Base-by-base conservation (phyloP, 257 asterid species). In the Paraleonurus japonicus region DNA sequence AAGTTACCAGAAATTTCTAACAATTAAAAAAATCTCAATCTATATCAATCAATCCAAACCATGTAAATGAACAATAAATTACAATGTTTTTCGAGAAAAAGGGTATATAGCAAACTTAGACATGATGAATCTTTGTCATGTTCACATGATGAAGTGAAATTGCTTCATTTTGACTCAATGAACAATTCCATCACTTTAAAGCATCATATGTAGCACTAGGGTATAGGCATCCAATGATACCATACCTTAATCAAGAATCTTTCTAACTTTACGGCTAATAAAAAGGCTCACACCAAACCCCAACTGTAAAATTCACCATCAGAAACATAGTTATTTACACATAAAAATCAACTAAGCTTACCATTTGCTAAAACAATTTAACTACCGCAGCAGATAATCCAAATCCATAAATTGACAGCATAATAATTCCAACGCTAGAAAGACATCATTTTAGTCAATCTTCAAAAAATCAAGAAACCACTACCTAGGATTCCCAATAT, bases 401-500 rank as follows among this genome's bases (percentile, higher is more conserved):
- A 48, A 48, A 45, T 45, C 19, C 26, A 50, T 50, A 50, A 8
- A 50, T 17, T 7, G 26, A 20, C 27, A 53, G 60, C 28, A 53
- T n/a, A 53, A 20, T 7, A 57, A 24, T 24, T 9, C 33, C 35
- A 23, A 4, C 20, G 12, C 3, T 10, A 24, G 13, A 26, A 12
- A 7, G 27, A 28, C 41, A 27, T 57, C 7, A 57, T 57, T 11
- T 17, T 27, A 57, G 32, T 7, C 13, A 8, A 57, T 57, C 10
- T 8, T 8, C 24, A 3, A 60, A 20, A 26, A 58, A 27, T 13
- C 30, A 61, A 2, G 28, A 5, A 37, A 13, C 7, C 39, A 11
- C 19, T 61, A 65, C 84, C 30, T 79, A 19, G 76, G 80, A 82
- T 79, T 33, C 82, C 83, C 76, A 65, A 62, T 41, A 20, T 8